Conservation (phyloP, 2,329 filamentous ascomycete species). For the Phialocephala subalpina region DNA sequence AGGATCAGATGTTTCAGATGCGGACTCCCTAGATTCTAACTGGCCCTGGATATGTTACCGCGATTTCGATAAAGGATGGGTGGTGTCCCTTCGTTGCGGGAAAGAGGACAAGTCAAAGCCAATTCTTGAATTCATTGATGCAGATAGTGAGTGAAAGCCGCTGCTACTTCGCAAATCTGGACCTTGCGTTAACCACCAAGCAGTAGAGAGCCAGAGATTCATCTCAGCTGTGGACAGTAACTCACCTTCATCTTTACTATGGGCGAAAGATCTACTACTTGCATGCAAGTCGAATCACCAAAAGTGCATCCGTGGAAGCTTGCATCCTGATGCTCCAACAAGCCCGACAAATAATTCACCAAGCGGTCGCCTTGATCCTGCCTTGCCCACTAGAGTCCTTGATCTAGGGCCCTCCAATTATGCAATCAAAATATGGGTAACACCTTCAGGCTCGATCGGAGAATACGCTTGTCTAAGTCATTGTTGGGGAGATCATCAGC, state of each 20-base stretch:
- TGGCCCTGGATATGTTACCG: too few species aligned
- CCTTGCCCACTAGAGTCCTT: neutral
- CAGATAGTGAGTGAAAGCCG: neutral
- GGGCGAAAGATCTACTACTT: neutral
- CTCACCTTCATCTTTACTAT: neutral
- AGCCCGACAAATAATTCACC: too few species aligned
- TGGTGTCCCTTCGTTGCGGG: too few species aligned
- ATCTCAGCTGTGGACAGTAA: neutral
- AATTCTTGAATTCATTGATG: too few species aligned
- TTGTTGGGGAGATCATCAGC: neutral
- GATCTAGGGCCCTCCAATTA: neutral
- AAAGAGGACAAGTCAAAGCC: too few species aligned
- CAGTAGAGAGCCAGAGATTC: neutral
- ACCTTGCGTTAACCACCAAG: neutral
- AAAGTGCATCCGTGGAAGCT: neutral
- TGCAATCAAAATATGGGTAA: neutral
- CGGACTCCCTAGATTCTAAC: too few species aligned
- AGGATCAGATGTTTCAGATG: neutral
- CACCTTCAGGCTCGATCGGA: neutral
- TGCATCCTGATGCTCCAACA: neutral
- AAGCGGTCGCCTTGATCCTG: neutral
- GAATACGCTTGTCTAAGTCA: neutral
- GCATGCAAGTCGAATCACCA: neutral
- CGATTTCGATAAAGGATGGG: too few species aligned
- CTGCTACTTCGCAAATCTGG: neutral